Evolutionary conservation across 192 early-diverging fungal species (phyloP), one percentile per base, ranked within the genome.

Genomic region (Umbelopsis ramanniana): DNA sequence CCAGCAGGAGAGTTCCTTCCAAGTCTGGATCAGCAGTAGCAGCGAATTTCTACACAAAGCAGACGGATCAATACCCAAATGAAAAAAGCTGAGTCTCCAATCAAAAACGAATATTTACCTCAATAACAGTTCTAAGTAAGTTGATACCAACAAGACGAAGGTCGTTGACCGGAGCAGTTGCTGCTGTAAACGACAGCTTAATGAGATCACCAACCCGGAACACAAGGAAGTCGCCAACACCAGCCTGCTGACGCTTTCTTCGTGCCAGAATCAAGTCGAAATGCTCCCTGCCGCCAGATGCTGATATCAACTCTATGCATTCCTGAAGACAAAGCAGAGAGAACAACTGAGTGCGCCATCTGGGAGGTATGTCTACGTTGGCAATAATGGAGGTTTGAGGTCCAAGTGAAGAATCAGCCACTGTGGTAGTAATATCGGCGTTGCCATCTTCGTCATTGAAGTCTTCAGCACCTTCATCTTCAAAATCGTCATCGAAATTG

Each of bases 161-260:
- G 40, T 89, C 88, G 29, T 89, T 82, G 0, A 94, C 91, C 22
- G 86, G 84, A 1, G 91, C 85, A 0, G 96, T 94, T 2, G 96
- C 91, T 0, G 96, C 94, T 52, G 89, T 91, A 55, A 98, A 97
- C 0, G 95, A 93, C 72, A 97, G 89, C 9, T 94, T 91, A 46
- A 99, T 90, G 52, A 99, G 66, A 67, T 98, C 97, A 0, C 89
- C 87, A 1, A 99, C 80, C 45, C 87, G 82, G 46, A 93, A 88
- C 2, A 93, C 90, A 14, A 96, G 76, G 60, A 85, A 94, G 69
- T 95, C 93, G 4, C 83, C 84, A 40, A 77, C 57, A 1, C 83
- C 86, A 57, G 78, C 81, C 53, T 85, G 82, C 69, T 87, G 79
- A 8, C 79, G 76, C 15, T 86, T 82, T 35, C 82, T 72, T 17